Conservation (phyloP, 768 basidiomycete species). For the Panaeolus cyanescens region DNA sequence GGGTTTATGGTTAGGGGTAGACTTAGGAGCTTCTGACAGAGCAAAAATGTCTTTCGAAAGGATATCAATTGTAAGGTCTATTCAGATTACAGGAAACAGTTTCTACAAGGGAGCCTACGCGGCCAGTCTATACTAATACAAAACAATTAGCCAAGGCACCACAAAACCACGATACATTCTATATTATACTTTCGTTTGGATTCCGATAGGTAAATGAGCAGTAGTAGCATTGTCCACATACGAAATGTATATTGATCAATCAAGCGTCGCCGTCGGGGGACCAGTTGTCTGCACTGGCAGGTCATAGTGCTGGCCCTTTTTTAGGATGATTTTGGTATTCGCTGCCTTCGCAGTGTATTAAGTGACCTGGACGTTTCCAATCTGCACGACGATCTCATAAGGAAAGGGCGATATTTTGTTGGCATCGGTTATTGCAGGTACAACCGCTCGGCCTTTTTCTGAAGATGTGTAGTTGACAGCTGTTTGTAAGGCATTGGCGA, state of each 20-base stretch:
- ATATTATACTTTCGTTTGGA: neutral
- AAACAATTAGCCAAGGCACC: neutral
- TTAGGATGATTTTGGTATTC: neutral
- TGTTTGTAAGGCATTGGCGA: slow-evolving; percentile 66
- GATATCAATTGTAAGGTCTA: too few relatives aligned
- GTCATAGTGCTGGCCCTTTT: too few relatives aligned
- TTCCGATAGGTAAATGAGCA: neutral
- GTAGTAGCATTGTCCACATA: neutral
- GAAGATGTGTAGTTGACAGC: slow-evolving; percentile 82
- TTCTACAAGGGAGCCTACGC: too few relatives aligned
- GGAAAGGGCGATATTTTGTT: slow-evolving; percentile 82
- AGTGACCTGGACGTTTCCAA: slow-evolving; percentile 66
- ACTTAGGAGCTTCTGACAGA: neutral
- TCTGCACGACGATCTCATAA: slow-evolving; percentile 64
- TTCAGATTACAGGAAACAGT: neutral
- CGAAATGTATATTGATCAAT: neutral
- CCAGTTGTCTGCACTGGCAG: too few relatives aligned
- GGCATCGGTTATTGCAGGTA: slow-evolving; percentile 80
- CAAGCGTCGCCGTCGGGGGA: too few relatives aligned
- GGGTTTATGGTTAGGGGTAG: neutral
- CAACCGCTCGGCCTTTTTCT: slow-evolving; percentile 70
- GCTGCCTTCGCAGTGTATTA: neutral
- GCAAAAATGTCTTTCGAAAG: too few relatives aligned
- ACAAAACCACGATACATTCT: neutral
- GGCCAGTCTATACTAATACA: too few relatives aligned